Evolutionary conservation across 2,329 filamentous ascomycete species (phyloP), one percentile per base, ranked within the genome.

Genomic region (Elsinoe fawcettii): DNA sequence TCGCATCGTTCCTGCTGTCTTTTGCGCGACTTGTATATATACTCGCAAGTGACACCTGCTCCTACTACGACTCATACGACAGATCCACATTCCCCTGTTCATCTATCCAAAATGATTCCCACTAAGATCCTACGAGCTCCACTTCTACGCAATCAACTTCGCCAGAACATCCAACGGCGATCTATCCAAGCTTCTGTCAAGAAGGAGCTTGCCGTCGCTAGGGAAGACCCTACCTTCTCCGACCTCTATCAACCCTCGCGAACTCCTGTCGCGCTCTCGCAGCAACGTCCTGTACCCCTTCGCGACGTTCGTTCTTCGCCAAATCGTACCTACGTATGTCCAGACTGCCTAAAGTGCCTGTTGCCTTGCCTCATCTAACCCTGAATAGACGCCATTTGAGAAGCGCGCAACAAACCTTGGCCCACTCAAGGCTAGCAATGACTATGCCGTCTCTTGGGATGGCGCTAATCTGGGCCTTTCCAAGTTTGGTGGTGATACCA

Each of bases 121-220:
- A 37, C 49, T 7, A 53, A 39, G 34, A 36, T 53, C 32, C 49
- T 53, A 14, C n/a, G 49, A 25, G 49, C 49, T 30, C 49, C 49
- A 37, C 49, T 34, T 25, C 20, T 53, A 11, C 49, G 49, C 32
- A 53, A 53, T 18, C 49, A 53, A 25, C 9, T 53, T n/a, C 49
- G 30, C 14, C 49, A 53, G 32, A 32, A 16, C 20, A 16, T 36
- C 5, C 54, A 47, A 8, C 22, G 32, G 22, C 39, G 54, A 36
- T 37, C 30, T 37, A 56, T 56, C 41, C 54, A 56, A 49, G 43
- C 54, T 36, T 56, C 54, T n/a, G 41, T 46, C 37, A 46, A 49
- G 43, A 56, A 49, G 43, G 39, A 43, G 32, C 54, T 14, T 47
- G 54, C 54, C 32, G 43, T 56, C 20, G 27, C 54, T 49, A 43